A percentile compares a stretch with the other conserved stretches of the same genome.
These are phyloP conservation scores for Oryza meyeriana DNA, from an alignment of 176 grass and related monocot species.

Conservation along the genomic window DNA sequence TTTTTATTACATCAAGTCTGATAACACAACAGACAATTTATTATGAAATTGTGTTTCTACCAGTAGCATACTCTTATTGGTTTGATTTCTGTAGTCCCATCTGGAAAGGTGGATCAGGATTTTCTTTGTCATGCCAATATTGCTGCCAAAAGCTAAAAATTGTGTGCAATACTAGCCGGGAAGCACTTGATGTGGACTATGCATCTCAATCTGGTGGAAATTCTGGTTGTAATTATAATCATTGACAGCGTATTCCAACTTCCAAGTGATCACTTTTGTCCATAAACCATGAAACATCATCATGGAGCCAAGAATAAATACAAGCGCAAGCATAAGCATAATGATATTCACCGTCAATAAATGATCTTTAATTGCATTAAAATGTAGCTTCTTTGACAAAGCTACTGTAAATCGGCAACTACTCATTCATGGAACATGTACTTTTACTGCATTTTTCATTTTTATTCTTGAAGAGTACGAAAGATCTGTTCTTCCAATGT, in stretches of 20 bases:
- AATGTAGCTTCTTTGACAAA: background rate
- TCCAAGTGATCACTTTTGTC: background rate
- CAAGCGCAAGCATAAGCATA: background rate
- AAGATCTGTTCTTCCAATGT: constrained; percentile 1
- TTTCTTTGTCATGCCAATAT: constrained; percentile 11
- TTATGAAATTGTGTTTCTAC: background rate
- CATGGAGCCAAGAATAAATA: background rate
- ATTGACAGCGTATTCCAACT: background rate
- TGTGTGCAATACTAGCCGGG: background rate
- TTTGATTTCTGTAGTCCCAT: background rate
- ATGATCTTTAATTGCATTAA: background rate
- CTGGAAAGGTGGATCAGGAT: background rate
- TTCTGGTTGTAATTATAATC: background rate
- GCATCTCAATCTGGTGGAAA: background rate
- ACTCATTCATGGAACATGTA: background rate
- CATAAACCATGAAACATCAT: background rate
- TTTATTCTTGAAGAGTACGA: background rate
- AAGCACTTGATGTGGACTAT: background rate
- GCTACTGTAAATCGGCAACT: background rate
- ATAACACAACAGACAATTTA: background rate
- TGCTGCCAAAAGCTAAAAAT: background rate
- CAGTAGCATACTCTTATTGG: background rate
- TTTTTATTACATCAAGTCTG: background rate
- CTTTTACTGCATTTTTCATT: background rate
- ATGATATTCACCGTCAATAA: background rate